These are phyloP conservation scores for Brassica juncea DNA, from an alignment of 345 rosid species.

Conservation along the genomic window DNA sequence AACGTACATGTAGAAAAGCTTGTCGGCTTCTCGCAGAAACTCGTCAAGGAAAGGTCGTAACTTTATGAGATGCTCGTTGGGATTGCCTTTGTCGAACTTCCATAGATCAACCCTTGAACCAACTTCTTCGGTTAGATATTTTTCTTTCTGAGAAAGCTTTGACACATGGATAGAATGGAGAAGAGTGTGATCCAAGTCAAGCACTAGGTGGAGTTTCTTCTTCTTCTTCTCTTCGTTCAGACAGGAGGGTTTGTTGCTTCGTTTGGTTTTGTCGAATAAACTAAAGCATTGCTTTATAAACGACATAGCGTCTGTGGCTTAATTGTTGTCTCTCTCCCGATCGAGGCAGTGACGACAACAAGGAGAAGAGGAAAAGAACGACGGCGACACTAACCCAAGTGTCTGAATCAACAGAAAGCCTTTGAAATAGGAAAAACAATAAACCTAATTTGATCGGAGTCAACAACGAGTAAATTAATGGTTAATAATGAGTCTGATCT, in stretches of 20 bases:
- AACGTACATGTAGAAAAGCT: constrained; percentile 22
- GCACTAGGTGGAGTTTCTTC: constrained; percentile 28
- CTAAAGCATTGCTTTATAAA: neutral
- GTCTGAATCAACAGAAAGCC: neutral
- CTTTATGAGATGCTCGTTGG: neutral
- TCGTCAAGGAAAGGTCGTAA: constrained; percentile 12
- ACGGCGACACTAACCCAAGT: neutral
- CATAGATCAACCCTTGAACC: constrained; percentile 19
- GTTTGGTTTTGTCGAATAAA: neutral
- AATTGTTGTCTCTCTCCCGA: neutral
- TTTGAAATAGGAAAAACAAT: neutral
- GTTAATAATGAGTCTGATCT: neutral
- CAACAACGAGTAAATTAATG: neutral
- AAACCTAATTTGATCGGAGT: neutral
- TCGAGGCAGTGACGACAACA: neutral
- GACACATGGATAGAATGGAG: neutral
- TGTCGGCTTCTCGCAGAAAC: constrained; percentile 20
- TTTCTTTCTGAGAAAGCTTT: neutral
- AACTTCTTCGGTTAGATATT: constrained; percentile 3
- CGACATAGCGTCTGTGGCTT: neutral
- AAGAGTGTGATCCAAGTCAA: constrained; percentile 36
- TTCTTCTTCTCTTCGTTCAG: neutral
- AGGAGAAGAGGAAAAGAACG: too few relatives aligned
- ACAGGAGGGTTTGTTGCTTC: neutral
- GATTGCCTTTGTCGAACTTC: neutral